Evolutionary conservation across 2,329 filamentous ascomycete species (phyloP), one percentile per base, ranked within the genome.

Genomic region (Diaporthe citri): DNA sequence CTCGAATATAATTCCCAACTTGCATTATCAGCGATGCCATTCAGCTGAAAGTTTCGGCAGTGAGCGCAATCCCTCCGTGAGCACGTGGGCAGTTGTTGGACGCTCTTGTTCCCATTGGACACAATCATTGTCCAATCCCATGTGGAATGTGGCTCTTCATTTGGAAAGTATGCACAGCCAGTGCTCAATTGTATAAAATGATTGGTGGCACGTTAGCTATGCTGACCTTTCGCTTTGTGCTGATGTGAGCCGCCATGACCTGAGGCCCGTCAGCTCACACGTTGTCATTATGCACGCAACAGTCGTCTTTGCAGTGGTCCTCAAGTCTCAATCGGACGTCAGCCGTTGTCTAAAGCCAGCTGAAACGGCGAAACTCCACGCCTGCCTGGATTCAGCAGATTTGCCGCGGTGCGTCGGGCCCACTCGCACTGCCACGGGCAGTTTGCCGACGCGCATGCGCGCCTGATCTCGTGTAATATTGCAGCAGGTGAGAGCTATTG

Each of bases 221-320:
- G 59, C 59, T 31, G 39, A 46, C 59, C 59, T 25, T 1, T 20
- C n/a, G 22, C 12, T 31, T 8, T n/a, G 31, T 64, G 59, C 59
- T 64, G 59, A 64, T 64, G 59, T 64, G 59, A 64, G 59, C 59
- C 39, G 59, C 59, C 41, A 64, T 28, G 20, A 43, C 17, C 28
- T 43, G 15, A 22, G 12, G 31, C 10, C 17, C 9, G 39, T 62
- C 59, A 62, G 59, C 59, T 31, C 39, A 31, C 59, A 46, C 15
- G 4, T 60, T 41, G 22, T 59, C 22, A 25, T 43, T 20, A 7
- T 62, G 39, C 36, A 28, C 15, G 12, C 12, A 8, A 15, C 9
- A 25, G 39, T 22, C 4, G 15, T n/a, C 17, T 15, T 20, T 25
- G 22, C n/a, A n/a, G n/a, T n/a, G n/a, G 8, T 9, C 13, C 39